Percentiles rank a stretch among this genome's conserved stretches.
Conservation (phyloP, 164 flowering plant genomes). For the Platanus orientalis region DNA sequence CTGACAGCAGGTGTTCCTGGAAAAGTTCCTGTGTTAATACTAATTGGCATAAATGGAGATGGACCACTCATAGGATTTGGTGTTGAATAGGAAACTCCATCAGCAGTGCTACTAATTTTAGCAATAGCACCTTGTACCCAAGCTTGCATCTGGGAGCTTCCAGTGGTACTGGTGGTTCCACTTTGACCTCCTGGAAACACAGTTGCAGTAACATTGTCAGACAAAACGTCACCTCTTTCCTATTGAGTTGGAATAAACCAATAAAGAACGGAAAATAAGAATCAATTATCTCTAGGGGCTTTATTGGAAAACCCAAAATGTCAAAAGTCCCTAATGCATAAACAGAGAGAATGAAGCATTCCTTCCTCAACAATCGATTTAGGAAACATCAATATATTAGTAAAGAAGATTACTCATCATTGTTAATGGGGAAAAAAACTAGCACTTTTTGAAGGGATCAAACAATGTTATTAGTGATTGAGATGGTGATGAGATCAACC, state of each 20-base stretch:
- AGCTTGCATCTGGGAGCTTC: conserved; percentile 95
- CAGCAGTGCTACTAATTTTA: conserved; percentile 87
- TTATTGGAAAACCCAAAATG: too few species aligned
- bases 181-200: conserved; percentile 61
- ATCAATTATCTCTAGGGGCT: too few species aligned
- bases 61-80: conserved; percentile 86
- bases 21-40: conserved; percentile 98
- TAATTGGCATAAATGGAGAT: conserved; percentile 84
- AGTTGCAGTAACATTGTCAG: neutral
- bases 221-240: too few species aligned
- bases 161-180: conserved; percentile 76
- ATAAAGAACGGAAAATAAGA: too few species aligned
- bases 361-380: too few species aligned
- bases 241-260: too few species aligned
- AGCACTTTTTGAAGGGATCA: neutral
- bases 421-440: neutral
- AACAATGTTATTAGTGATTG: too few species aligned
- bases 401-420: too few species aligned
- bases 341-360: too few species aligned
- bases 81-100: conserved; percentile 69
- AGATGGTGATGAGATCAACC: too few species aligned
- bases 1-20: conserved; percentile 99
- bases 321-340: too few species aligned
- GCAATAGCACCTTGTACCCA: conserved; percentile 99
- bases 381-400: too few species aligned